Evolutionary conservation across 257 asterid species (phyloP).

Genomic region (Osmanthus fragrans): DNA sequence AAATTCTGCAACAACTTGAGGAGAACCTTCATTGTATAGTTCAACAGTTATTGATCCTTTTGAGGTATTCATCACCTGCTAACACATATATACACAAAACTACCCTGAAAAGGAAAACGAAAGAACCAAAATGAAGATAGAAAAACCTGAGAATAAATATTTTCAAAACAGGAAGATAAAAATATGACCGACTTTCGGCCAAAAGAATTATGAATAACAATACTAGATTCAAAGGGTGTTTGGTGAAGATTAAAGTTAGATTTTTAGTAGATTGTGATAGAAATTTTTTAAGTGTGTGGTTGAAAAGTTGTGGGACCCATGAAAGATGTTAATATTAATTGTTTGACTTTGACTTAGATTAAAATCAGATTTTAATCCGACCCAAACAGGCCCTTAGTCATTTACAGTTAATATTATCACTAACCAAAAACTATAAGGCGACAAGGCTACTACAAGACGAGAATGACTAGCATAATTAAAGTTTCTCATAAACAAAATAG

Average conservation of each 20-base stretch:
- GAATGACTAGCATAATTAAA: not conserved
- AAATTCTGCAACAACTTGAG: slow-evolving; percentile 76
- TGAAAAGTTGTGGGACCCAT: too few species aligned
- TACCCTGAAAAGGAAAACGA: slow-evolving; percentile 4
- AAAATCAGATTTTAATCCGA: too few species aligned
- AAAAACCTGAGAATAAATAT: slow-evolving; percentile 20
- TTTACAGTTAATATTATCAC: not conserved
- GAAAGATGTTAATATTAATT: too few species aligned
- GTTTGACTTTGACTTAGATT: too few species aligned
- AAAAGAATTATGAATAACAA: not conserved
- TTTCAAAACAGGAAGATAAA: slow-evolving; percentile 14
- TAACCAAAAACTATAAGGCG: slow-evolving; percentile 8
- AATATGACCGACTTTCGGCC: not conserved
- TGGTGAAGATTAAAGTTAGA: too few species aligned
- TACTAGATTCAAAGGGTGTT: too few species aligned
- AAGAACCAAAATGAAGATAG: slow-evolving; percentile 9
- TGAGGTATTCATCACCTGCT: slow-evolving; percentile 74
- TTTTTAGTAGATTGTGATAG: too few species aligned
- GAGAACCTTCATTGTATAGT: slow-evolving; percentile 86
- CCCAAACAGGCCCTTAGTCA: too few species aligned
- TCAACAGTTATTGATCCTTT: slow-evolving; percentile 84
- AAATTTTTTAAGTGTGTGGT: too few species aligned
- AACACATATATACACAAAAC: slow-evolving; percentile 11
- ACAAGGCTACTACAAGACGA: not conserved
- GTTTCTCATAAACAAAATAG: not conserved